phyloP scores from a whole-genome alignment of 192 early-diverging fungal genomes.

The Entrophospora sp. region DNA sequence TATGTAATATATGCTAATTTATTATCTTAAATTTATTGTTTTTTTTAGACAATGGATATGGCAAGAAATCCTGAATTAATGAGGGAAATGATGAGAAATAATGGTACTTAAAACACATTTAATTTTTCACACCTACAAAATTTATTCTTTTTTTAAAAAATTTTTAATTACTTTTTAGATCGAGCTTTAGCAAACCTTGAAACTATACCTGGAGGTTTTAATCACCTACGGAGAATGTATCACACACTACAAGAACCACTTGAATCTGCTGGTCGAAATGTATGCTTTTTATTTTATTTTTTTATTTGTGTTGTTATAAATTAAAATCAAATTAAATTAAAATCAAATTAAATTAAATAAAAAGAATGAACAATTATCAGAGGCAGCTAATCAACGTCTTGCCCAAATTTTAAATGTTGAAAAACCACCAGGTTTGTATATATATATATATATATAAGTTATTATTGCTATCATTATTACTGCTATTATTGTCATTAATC shows the following conservation, averaged over 20 bases:
- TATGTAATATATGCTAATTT: too few relatives aligned
- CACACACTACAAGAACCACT: slow-evolving; percentile 47
- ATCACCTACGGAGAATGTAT: slow-evolving; percentile 52
- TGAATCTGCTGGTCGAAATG: slow-evolving; percentile 39
- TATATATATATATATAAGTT: neutral
- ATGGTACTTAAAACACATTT: slow-evolving; percentile 21
- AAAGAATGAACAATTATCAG: slow-evolving; percentile 21
- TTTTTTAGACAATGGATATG: slow-evolving; percentile 34
- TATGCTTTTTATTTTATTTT: neutral
- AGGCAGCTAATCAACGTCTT: slow-evolving; percentile 36
- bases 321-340: neutral
- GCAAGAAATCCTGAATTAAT: slow-evolving; percentile 51
- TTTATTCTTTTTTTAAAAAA: neutral
- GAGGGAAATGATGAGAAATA: slow-evolving; percentile 54
- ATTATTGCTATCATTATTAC: neutral
- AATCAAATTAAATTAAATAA: slow-evolving; percentile 35
- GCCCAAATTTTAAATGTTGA: slow-evolving; percentile 46
- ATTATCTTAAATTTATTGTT: neutral
- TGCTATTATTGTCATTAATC: too few relatives aligned
- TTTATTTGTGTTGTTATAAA: neutral
- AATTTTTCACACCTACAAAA: neutral
- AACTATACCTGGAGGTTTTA: slow-evolving; percentile 57
- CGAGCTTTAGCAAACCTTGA: slow-evolving; percentile 57
- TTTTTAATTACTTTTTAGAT: slow-evolving; percentile 17
- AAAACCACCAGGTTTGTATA: slow-evolving; percentile 31